Evolutionary conservation across 768 basidiomycete species (phyloP).

Genomic region (Pisolithus sp.): DNA sequence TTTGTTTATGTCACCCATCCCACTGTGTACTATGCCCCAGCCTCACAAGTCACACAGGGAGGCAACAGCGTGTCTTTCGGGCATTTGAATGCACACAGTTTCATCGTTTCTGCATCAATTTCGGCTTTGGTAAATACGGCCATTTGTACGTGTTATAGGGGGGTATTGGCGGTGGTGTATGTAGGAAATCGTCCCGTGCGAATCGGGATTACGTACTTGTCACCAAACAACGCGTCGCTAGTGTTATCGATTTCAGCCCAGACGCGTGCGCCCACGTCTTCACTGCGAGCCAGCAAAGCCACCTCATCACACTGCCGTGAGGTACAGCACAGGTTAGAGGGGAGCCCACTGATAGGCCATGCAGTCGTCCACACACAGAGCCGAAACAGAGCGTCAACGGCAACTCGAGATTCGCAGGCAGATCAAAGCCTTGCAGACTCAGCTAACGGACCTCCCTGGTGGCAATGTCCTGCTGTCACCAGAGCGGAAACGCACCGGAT

Average conservation of each 20-base stretch:
- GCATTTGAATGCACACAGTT: background rate
- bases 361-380: slow-evolving; percentile 48
- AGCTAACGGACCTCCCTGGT: slow-evolving; percentile 38
- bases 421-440: slow-evolving; percentile 51
- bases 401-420: slow-evolving; percentile 48
- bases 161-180: no score
- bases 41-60: background rate
- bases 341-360: slow-evolving; percentile 25
- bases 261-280: background rate
- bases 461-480: slow-evolving; percentile 31
- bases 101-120: background rate
- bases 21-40: background rate
- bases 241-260: background rate
- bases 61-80: background rate
- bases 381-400: slow-evolving; percentile 30
- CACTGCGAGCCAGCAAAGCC: no score
- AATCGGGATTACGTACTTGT: no score
- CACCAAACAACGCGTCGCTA: slow-evolving; percentile 21
- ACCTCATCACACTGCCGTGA: background rate
- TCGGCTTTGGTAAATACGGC: no score
- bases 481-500: slow-evolving; percentile 40
- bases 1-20: background rate
- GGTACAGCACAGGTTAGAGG: background rate
- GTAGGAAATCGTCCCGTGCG: no score
- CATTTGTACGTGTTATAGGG: no score